phyloP scores from a whole-genome alignment of 1,139 yeast species.

The Yamadazyma membranifaciens region DNA sequence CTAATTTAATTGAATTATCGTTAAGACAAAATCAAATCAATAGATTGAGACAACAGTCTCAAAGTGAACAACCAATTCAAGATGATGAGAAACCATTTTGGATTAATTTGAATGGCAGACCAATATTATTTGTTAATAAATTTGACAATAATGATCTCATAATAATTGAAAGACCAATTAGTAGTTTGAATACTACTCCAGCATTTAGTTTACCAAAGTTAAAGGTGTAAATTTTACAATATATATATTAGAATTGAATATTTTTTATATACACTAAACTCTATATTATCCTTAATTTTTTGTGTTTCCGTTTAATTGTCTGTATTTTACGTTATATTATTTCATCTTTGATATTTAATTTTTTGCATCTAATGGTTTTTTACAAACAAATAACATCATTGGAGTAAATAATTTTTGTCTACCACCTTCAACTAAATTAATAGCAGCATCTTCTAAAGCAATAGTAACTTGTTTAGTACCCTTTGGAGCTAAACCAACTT shows the following conservation, averaged over 20 bases:
- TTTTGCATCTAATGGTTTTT: conserved; percentile 53
- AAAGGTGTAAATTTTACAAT: conserved; percentile 34
- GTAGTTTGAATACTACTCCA: conserved; percentile 57
- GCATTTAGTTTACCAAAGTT: conserved; percentile 77
- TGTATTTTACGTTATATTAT: not conserved
- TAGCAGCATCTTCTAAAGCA: conserved; percentile 96
- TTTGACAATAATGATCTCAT: conserved; percentile 60
- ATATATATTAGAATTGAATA: conserved; percentile 1
- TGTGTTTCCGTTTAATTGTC: not conserved
- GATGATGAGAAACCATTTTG: conserved; percentile 54
- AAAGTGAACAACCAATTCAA: conserved; percentile 22
- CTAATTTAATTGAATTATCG: conserved; percentile 29
- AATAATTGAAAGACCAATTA: conserved; percentile 75
- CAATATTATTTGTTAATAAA: conserved; percentile 58
- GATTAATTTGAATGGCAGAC: conserved; percentile 75
- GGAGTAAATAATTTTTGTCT: conserved; percentile 86
- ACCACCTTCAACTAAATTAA: conserved; percentile 93
- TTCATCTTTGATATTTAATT: not conserved
- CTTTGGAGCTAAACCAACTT: conserved; percentile 84
- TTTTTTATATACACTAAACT: not conserved
- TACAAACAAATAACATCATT: conserved; percentile 88
- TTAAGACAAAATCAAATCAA: conserved; percentile 33
- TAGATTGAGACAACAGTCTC: conserved; percentile 26
- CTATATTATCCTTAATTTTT: not conserved
- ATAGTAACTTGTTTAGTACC: conserved; percentile 89